These are phyloP conservation scores for Sclerotiophoma versabilis DNA, from an alignment of 2,329 filamentous ascomycete genomes.

Conservation along the genomic window DNA sequence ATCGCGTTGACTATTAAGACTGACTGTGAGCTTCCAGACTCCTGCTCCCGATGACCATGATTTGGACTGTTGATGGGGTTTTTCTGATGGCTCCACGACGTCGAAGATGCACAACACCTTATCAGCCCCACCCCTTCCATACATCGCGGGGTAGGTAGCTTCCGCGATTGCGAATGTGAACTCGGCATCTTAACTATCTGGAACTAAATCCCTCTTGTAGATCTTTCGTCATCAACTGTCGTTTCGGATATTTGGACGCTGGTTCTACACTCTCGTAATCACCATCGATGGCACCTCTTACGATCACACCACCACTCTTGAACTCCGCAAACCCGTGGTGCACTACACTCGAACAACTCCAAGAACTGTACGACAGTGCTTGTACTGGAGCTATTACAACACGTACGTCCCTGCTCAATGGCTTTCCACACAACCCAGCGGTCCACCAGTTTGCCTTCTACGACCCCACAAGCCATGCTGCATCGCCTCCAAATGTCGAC, in stretches of 20 bases:
- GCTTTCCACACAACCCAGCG: constrained; percentile 67
- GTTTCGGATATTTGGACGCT: background rate
- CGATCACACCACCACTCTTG: constrained; percentile 70
- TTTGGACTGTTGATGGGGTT: background rate
- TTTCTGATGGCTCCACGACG: background rate
- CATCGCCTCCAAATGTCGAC: constrained; percentile 29
- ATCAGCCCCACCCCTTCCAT: constrained; percentile 7
- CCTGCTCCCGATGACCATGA: background rate
- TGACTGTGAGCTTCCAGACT: background rate
- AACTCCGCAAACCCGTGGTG: constrained; percentile 82
- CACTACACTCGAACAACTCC: constrained; percentile 68
- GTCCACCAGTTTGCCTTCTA: constrained; percentile 74
- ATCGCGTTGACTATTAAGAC: background rate
- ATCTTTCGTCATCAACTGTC: background rate
- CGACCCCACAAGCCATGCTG: constrained; percentile 52
- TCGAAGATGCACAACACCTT: constrained; percentile 4
- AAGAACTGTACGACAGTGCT: constrained; percentile 65
- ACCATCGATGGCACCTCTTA: constrained; percentile 47
- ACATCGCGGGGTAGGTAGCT: constrained; percentile 10
- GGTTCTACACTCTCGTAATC: background rate
- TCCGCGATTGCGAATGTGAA: background rate
- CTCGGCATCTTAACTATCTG: background rate
- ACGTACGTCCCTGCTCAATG: constrained; percentile 70
- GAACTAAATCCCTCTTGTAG: no score
- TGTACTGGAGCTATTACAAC: constrained; percentile 78